Evolutionary conservation across 805 yeast genomes (phyloP).

Genomic region (Starmerella tilneyi): DNA sequence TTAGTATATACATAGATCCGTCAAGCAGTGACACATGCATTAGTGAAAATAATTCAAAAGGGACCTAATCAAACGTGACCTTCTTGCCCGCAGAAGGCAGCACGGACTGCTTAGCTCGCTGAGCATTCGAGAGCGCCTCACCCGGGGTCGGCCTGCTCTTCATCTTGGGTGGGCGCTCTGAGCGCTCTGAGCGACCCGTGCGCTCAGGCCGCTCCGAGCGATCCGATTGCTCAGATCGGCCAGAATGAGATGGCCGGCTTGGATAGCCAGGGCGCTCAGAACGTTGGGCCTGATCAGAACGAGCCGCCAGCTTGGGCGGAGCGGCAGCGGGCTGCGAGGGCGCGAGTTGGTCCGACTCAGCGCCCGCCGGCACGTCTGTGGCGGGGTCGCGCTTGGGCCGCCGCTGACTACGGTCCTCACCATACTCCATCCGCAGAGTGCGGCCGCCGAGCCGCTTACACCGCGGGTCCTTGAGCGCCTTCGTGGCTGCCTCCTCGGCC

Average conservation of each 20-base stretch:
- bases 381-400: slow-evolving; percentile 37
- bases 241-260: neutral
- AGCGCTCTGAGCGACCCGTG: neutral
- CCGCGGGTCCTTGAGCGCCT: slow-evolving; percentile 63
- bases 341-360: slow-evolving; percentile 26
- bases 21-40: no score
- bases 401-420: slow-evolving; percentile 86
- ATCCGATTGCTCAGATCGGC: neutral
- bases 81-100: slow-evolving; percentile 88
- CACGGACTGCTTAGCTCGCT: slow-evolving; percentile 78
- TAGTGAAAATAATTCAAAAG: no score
- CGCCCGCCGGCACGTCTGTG: no score
- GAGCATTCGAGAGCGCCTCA: slow-evolving; percentile 77
- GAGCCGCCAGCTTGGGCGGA: no score
- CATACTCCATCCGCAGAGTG: slow-evolving; percentile 75
- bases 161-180: slow-evolving; percentile 7
- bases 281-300: no score
- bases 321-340: neutral
- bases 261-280: neutral
- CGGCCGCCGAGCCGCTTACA: slow-evolving; percentile 61
- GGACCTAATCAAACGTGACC: slow-evolving; percentile 45
- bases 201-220: neutral
- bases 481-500: slow-evolving; percentile 69
- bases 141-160: slow-evolving; percentile 41
- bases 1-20: no score